phyloP scores from a whole-genome alignment of 495 filamentous ascomycete species.

The Tuber indicum region DNA sequence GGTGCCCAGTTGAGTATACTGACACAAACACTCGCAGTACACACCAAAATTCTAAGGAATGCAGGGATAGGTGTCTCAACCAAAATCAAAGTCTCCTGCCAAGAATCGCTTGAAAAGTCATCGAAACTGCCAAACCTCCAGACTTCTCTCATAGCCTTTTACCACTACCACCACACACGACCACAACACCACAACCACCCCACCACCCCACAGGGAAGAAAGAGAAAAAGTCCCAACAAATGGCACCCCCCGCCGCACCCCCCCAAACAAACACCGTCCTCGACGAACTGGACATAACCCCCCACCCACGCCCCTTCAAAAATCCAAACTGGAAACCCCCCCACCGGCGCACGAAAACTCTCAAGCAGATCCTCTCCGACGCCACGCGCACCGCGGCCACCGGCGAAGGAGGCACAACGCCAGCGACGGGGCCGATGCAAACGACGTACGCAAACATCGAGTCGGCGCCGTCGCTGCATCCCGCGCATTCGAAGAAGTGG shows the following conservation, averaged over 20 bases:
- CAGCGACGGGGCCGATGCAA: conserved; percentile 54
- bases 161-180: neutral
- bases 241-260: conserved; percentile 22
- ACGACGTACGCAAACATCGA: conserved; percentile 95
- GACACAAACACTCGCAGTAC: neutral
- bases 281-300: conserved; percentile 79
- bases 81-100: neutral
- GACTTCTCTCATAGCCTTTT: neutral
- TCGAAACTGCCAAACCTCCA: neutral
- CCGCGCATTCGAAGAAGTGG: conserved; percentile 69
- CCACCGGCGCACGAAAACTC: conserved; percentile 92
- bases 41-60: neutral
- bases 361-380: conserved; percentile 94
- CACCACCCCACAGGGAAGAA: neutral
- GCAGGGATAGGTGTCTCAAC: neutral
- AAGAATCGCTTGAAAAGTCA: neutral
- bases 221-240: neutral
- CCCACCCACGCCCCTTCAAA: conserved; percentile 75
- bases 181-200: neutral
- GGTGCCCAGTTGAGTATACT: too few relatives aligned
- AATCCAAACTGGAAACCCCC: conserved; percentile 83
- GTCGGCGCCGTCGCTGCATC: conserved; percentile 71
- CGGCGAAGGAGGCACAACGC: conserved; percentile 49
- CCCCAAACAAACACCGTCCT: conserved; percentile 50
- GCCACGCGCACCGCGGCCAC: conserved; percentile 77